Conservation (phyloP, 306 rosid species). For the Fragaria vesca region DNA sequence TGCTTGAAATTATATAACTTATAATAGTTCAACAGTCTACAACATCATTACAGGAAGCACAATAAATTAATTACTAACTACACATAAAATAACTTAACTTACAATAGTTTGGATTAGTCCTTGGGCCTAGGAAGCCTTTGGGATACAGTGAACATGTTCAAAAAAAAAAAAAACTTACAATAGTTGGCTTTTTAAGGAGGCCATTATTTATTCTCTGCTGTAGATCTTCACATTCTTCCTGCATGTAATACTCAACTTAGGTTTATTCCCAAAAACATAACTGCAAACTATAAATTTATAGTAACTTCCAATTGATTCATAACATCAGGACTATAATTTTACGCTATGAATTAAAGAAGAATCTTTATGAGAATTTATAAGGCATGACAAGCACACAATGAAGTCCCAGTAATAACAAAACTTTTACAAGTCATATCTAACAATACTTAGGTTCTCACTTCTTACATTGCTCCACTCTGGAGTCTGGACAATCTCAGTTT, state of each 20-base stretch:
- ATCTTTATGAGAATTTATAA: neutral
- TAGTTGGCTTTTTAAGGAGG: slow-evolving; percentile 56
- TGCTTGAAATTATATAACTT: neutral
- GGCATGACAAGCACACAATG: neutral
- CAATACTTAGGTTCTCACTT: neutral
- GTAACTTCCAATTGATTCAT: neutral
- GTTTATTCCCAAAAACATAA: neutral
- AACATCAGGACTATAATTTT: neutral
- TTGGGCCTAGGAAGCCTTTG: too few relatives aligned
- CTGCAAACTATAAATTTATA: neutral
- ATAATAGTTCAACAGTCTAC: neutral
- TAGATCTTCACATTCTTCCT: slow-evolving; percentile 85
- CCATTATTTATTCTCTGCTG: slow-evolving; percentile 52
- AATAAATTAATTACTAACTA: neutral
- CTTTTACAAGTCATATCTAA: neutral
- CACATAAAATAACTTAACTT: slow-evolving; percentile 49
- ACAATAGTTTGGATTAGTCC: slow-evolving; percentile 41
- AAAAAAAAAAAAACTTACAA: slow-evolving; percentile 48
- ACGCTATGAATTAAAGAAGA: neutral
- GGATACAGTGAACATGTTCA: too few relatives aligned
- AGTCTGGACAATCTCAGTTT: neutral
- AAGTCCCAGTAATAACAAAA: neutral
- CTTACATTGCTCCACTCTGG: neutral
- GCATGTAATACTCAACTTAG: slow-evolving; percentile 24
- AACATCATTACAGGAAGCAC: neutral